Evolutionary conservation across 2,329 filamentous ascomycete genomes (phyloP).

Genomic region (Byssothecium circinans): DNA sequence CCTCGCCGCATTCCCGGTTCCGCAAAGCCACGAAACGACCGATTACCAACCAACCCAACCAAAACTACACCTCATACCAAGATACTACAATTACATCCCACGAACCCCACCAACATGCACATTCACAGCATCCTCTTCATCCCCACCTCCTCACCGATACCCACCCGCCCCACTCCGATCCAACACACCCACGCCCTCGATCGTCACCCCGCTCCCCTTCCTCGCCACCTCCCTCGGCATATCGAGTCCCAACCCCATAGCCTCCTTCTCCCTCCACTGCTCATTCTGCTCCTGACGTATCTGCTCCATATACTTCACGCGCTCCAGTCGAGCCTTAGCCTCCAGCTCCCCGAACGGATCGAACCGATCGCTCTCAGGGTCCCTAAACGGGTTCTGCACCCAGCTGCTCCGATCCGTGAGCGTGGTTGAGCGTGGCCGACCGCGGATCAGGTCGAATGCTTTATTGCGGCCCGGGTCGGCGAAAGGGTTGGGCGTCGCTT

Average conservation of each 20-base stretch:
- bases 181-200: slow-evolving; percentile 28
- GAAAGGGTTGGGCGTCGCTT: slow-evolving; percentile 40
- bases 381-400: slow-evolving; percentile 39
- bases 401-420: slow-evolving; percentile 39
- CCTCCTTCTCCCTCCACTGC: slow-evolving; percentile 29
- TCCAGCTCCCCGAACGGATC: slow-evolving; percentile 43
- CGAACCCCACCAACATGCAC: too few species aligned
- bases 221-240: slow-evolving; percentile 11
- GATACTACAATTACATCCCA: too few species aligned
- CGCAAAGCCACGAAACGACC: too few species aligned
- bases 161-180: slow-evolving; percentile 22
- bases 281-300: slow-evolving; percentile 23
- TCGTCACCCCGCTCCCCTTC: slow-evolving; percentile 29
- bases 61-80: too few species aligned
- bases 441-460: slow-evolving; percentile 38
- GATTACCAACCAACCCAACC: too few species aligned
- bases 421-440: slow-evolving; percentile 36
- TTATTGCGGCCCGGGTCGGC: slow-evolving; percentile 40
- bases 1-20: too few species aligned
- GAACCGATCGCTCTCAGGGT: slow-evolving; percentile 39
- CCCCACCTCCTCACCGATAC: slow-evolving; percentile 12
- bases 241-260: slow-evolving; percentile 23
- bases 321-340: slow-evolving; percentile 33
- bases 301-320: slow-evolving; percentile 29
- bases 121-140: neutral